Evolutionary conservation across 805 yeast species (phyloP), one percentile per base, ranked within the genome.

Genomic region (Yarrowia sp.): DNA sequence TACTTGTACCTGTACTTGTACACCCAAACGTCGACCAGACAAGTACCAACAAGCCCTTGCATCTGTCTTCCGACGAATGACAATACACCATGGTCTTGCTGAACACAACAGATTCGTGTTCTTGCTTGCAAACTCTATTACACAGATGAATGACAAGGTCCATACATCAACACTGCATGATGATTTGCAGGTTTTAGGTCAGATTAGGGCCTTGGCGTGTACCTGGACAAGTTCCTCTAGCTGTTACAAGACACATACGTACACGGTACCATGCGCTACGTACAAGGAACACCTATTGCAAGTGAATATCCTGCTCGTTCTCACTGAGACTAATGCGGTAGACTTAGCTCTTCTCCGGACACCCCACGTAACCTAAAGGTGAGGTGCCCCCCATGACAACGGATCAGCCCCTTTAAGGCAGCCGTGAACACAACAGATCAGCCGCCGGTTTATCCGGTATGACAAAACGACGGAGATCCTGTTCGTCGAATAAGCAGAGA

Each of bases 301-400:
- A n/a, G n/a, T n/a, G n/a, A n/a, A n/a, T n/a, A n/a, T n/a, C n/a
- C n/a, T n/a, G 30, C 30, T 26, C 30, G 8, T 8, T 26, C 30
- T 8, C 30, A 26, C 30, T 26, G 8, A 26, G 30, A n/a, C n/a
- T n/a, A n/a, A n/a, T n/a, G n/a, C 32, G 1, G 17, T 46, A 11
- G 52, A 17, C 22, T 44, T 41, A 14, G 46, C 28, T 41, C 28
- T 43, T 43, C 19, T 14, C 21, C 48, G 32, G 48, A 43, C 19
- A 19, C 52, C n/a, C 36, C 52, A 28, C 52, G 36, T 17, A 46
- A 46, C 52, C 52, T 46, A 28, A n/a, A n/a, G n/a, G n/a, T n/a
- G n/a, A n/a, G n/a, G n/a, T n/a, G n/a, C n/a, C n/a, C 28, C 35
- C 35, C 22, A 46, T 46, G 52, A 46, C 52, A 46, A 28, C 52